phyloP scores from a whole-genome alignment of 2,329 filamentous ascomycete species.

The Rosellinia necatrix region DNA sequence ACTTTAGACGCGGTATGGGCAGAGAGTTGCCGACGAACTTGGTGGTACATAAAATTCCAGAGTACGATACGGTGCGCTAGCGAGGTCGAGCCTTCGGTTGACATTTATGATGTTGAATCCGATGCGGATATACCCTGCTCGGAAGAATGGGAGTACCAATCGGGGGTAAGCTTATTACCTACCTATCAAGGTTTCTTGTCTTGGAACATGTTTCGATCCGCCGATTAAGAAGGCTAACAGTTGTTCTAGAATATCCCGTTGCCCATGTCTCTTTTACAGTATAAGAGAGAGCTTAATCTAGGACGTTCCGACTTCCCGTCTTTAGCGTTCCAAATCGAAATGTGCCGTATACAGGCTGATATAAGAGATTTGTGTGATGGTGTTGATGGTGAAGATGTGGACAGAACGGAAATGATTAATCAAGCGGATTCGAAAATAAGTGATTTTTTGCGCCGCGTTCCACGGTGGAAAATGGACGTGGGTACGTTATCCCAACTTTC shows the following conservation, averaged over 20 bases:
- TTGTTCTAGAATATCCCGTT: conserved; percentile 41
- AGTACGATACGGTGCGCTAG: conserved; percentile 32
- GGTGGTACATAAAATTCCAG: conserved; percentile 46
- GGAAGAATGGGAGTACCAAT: conserved; percentile 48
- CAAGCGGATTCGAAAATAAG: conserved; percentile 45
- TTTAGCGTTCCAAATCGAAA: conserved; percentile 45
- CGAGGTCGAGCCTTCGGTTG: conserved; percentile 33
- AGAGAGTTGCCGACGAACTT: conserved; percentile 49
- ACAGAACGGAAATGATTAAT: conserved; percentile 35
- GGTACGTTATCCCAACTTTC: conserved; percentile 17
- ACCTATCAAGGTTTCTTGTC: background rate
- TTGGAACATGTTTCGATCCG: background rate
- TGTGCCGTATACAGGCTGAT: conserved; percentile 42
- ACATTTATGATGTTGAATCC: conserved; percentile 37
- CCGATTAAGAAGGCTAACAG: conserved; percentile 4
- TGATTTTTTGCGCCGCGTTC: conserved; percentile 46
- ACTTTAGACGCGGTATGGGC: conserved; percentile 43
- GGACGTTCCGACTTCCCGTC: conserved; percentile 45
- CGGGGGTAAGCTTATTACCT: conserved; percentile 41
- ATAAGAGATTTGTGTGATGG: conserved; percentile 39
- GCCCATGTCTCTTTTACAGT: conserved; percentile 42
- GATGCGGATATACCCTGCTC: conserved; percentile 45
- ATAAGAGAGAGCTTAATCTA: conserved; percentile 43
- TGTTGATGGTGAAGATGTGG: conserved; percentile 30
- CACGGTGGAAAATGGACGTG: conserved; percentile 46